Evolutionary conservation across 1,139 yeast species (phyloP), one percentile per base, ranked within the genome.

Genomic region (Zygosaccharomyces sapae): DNA sequence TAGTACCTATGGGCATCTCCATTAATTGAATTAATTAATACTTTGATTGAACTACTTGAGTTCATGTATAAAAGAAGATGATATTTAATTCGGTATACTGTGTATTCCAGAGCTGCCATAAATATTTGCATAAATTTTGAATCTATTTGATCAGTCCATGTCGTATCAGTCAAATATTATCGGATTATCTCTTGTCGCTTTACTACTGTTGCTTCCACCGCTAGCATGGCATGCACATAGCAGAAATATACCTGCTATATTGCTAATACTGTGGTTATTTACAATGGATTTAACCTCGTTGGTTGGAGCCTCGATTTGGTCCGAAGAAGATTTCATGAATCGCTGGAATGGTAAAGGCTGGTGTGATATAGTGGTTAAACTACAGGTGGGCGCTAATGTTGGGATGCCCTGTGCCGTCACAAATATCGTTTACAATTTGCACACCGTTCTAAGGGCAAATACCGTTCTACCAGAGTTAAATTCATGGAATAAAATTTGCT

Each of bases 351-450:
- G 96, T 1, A 67, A 71, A 44, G 79, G 76, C 1, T 88, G 88
- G 74, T 89, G 97, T 67, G 97, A 89, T 65, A 68, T 89, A 4
- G 75, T 79, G 63, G 74, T 78, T 0, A 77, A 86, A 51, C 52
- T 89, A 29, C 80, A 79, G 54, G 72, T 77, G 25, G 90, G 83
- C 3, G 76, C 86, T 0, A 73, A 79, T 48, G 70, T 80, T 13
- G 96, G 96, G 1, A 77, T 84, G 49, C 66, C 85, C 10, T 78
- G 89, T 52, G 81, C 94, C 5, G 76, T 84, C 7, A 76, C 86
- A 8, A 85, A 87, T 25, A 77, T 86, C 36, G 72, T 85, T n/a
- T 73, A 86, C 54, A 83, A 87, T 57, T 69, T 89, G 51, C 81
- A 80, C 53, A 67, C 78, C 65, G 79, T 88, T n/a, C 70, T 89